phyloP scores from a whole-genome alignment of 2,329 filamentous ascomycete genomes.

The Madurella fahalii region DNA sequence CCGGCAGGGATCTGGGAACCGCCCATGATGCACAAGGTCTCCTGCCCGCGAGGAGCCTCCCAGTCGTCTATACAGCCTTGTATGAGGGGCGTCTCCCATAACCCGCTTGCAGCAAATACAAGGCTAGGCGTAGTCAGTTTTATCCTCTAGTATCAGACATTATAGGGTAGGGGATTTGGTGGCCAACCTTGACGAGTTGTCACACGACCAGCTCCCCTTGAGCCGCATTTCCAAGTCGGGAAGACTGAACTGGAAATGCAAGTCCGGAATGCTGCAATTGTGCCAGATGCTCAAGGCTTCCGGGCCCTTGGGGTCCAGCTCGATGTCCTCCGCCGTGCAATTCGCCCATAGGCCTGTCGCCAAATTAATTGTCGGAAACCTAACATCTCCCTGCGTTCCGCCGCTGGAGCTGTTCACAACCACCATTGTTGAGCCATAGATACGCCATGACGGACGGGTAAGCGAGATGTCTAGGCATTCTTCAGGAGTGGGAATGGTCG shows the following conservation, averaged over 20 bases:
- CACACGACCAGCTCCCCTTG: constrained; percentile 17
- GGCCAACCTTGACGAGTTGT: not conserved
- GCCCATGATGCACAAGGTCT: constrained; percentile 21
- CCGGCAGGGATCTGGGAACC: constrained; percentile 16
- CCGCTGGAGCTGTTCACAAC: constrained; percentile 17
- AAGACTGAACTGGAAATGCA: constrained; percentile 20
- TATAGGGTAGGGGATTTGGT: not conserved
- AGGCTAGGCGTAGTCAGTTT: constrained; percentile 8
- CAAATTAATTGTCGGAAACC: constrained; percentile 16
- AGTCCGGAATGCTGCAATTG: constrained; percentile 17
- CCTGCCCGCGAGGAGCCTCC: constrained; percentile 15
- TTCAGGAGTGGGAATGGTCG: constrained; percentile 1
- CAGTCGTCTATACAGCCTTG: constrained; percentile 21
- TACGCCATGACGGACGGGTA: constrained; percentile 15
- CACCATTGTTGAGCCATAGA: constrained; percentile 16
- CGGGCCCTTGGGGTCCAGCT: constrained; percentile 13
- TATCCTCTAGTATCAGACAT: no score
- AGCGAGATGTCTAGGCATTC: constrained; percentile 18
- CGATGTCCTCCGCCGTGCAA: constrained; percentile 19
- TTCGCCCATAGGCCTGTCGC: constrained; percentile 15
- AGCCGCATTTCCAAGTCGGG: constrained; percentile 13
- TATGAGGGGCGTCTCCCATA: constrained; percentile 17
- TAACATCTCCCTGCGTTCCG: constrained; percentile 18
- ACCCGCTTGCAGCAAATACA: constrained; percentile 9
- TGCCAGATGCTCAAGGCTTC: constrained; percentile 15